Base-by-base conservation (phyloP, 2,329 filamentous ascomycete species). In the Colletotrichum limetticola region DNA sequence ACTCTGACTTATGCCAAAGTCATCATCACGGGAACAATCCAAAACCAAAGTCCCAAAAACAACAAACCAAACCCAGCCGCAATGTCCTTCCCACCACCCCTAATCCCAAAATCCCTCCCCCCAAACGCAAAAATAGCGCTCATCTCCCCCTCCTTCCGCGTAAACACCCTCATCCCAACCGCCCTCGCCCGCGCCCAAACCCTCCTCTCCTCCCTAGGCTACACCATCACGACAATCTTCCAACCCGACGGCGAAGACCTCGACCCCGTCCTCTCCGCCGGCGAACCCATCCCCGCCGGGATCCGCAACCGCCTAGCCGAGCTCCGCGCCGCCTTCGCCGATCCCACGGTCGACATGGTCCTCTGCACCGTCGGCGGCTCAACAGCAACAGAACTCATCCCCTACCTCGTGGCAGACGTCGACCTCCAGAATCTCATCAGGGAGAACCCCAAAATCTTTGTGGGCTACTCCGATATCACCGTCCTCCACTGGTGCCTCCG, bases 401-500 rank as follows among this genome's bases (percentile, higher is more conserved):
- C 83, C 0, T 76, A 78, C 2, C 73, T 86, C 0, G 70, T 83
- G 5, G 79, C 77, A 1, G 84, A 86, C 69, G 77, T 75, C 6
- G 79, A 78, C 11, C 78, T 85, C 2, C 82, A 83, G 35, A 64
- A 28, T 12, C 66, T 71, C 1, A 80, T 85, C 49, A 80, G 79
- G 5, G 74, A 73, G 2, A 78, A 82, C 58, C 84, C 84, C 42
- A 86, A 85, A 77, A 79, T 86, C 24, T 78, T 86, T 1, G 80
- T 85, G 19, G 84, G 84, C 1, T 84, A 79, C 68, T 84, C 82
- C 1, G 84, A 86, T 68, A 85, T 85, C 65, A 83, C 82, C 1
- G 79, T 80, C 37, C 68, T 86, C 46, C 84, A 86, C 76, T 86
- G 84, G 84, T 81, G 82, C 61, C 76, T 86, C 42, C 72, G 83